Evolutionary conservation across 352 stramenopile species (phyloP), one percentile per base, ranked within the genome.

Genomic region (Phytophthora palmivora): DNA sequence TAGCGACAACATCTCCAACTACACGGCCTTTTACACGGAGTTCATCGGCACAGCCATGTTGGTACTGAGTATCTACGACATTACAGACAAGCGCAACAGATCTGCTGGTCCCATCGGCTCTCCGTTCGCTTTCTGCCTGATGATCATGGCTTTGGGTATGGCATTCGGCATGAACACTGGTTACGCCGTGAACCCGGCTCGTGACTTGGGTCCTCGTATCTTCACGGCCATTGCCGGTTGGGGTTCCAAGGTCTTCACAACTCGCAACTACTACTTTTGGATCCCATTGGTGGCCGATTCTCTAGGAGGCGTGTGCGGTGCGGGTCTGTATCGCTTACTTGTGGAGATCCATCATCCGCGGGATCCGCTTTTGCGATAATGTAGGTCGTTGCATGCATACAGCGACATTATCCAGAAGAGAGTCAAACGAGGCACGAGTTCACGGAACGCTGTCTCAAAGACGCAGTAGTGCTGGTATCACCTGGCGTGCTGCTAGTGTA

Each of bases 81-180:
- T 89, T 49, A 74, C 52, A 5, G 77, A 89, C 58, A 47, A 68
- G 22, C 49, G 44, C 36, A 89, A 89, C 59, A 44, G 43, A 5
- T 65, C 77, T 15, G 75, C 75, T 1, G 65, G 63, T 16, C 30
- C 67, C 4, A 63, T 63, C n/a, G 59, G 43, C 28, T 50, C 61
- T 41, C 67, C 79, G 5, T 59, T 76, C 24, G 59, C 76, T 3
- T 72, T 82, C 44, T 67, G 62, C 42, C 33, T 84, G 14, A 58
- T 89, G 19, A 74, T 89, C 64, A 66, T 72, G 50, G 76, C 58
- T 0, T 53, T 89, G 39, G 77, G 77, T 36, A 87, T 89, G 70
- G 74, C 75, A 4, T 83, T 88, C 47, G 53, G 53, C 33, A 61
- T 61, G 53, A 58, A 58, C 36, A 58, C 76, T 10, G 74, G 74